Evolutionary conservation across 176 grass and related monocot genomes (phyloP).

Genomic region (Phragmites australis): DNA sequence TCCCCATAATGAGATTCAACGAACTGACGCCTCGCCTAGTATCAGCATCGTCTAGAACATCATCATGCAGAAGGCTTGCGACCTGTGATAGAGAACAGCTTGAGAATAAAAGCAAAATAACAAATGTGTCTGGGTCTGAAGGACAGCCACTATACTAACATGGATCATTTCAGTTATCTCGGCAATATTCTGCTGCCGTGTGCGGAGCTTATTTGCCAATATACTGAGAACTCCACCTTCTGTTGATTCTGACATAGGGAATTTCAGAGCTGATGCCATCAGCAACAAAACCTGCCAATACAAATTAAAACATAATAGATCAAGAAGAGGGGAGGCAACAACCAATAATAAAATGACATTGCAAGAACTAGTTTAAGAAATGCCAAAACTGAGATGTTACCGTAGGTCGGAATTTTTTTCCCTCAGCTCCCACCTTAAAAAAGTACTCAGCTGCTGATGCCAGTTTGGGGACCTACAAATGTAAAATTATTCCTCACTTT

Average conservation of each 20-base stretch:
- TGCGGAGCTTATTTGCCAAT: constrained; percentile 61
- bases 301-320: background rate
- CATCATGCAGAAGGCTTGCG: constrained; percentile 95
- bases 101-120: background rate
- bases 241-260: constrained; percentile 57
- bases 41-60: constrained; percentile 94
- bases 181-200: constrained; percentile 71
- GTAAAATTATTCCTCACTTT: background rate
- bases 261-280: constrained; percentile 91
- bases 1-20: constrained; percentile 89
- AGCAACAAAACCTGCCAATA: constrained; percentile 72
- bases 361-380: constrained; percentile 10
- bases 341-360: background rate
- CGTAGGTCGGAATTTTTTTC: constrained; percentile 93
- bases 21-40: constrained; percentile 92
- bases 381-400: constrained; percentile 42
- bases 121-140: constrained; percentile 27
- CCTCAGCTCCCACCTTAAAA: constrained; percentile 79
- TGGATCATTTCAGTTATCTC: constrained; percentile 99
- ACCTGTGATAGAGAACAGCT: constrained; percentile 51
- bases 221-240: constrained; percentile 59
- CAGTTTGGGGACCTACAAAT: constrained; percentile 84
- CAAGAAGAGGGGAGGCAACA: background rate
- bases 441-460: constrained; percentile 93
- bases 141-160: constrained; percentile 45